Percentiles rank a stretch among this genome's conserved stretches.
Conservation (phyloP, 192 early-diverging fungal genomes). For the Gigaspora rosea region DNA sequence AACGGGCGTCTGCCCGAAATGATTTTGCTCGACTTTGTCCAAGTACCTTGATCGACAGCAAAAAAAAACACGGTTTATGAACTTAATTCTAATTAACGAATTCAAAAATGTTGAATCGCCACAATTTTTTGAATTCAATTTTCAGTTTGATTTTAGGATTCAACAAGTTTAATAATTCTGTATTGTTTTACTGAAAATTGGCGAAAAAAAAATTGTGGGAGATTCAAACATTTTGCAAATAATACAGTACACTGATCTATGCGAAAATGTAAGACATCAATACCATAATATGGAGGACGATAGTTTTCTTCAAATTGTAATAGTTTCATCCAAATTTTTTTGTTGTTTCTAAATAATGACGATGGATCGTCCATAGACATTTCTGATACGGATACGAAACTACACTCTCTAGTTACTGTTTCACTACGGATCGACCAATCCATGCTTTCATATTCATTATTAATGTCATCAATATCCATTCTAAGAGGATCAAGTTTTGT, state of each 20-base stretch:
- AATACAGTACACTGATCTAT: too few species aligned
- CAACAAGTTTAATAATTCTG: too few species aligned
- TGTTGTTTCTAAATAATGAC: slow-evolving; percentile 39
- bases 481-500: background rate
- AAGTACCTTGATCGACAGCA: slow-evolving; percentile 61
- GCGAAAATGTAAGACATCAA: background rate
- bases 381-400: background rate
- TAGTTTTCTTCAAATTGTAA: slow-evolving; percentile 71
- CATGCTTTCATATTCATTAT: slow-evolving; percentile 30
- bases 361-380: slow-evolving; percentile 15
- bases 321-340: slow-evolving; percentile 56
- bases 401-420: slow-evolving; percentile 32
- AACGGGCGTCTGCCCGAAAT: slow-evolving; percentile 66
- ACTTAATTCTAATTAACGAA: background rate
- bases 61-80: background rate
- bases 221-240: background rate
- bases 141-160: too few species aligned
- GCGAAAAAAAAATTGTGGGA: background rate
- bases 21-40: slow-evolving; percentile 60
- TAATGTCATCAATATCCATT: background rate
- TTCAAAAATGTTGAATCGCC: too few species aligned
- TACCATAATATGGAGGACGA: slow-evolving; percentile 77
- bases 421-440: slow-evolving; percentile 34
- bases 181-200: too few species aligned
- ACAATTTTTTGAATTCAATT: too few species aligned